Conservation (phyloP, 139 green algal species). For the Chlorokybus atmophyticus region DNA sequence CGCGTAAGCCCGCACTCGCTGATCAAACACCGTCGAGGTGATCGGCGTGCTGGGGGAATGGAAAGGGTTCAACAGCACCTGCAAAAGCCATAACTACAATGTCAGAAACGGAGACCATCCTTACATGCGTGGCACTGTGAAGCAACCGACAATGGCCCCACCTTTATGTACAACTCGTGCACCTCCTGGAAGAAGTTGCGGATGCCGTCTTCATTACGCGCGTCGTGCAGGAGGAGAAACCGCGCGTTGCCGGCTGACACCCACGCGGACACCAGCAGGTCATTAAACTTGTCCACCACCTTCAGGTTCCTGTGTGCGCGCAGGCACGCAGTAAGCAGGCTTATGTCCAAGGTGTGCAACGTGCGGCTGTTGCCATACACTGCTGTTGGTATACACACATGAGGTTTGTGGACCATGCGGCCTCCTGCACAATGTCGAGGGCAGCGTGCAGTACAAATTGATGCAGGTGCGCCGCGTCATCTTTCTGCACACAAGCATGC, state of each 20-base stretch:
- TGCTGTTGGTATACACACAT: constrained; percentile 33
- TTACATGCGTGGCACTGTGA: background rate
- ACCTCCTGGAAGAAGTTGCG: constrained; percentile 79
- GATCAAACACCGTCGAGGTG: constrained; percentile 19
- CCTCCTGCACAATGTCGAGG: constrained; percentile 83
- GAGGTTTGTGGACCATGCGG: constrained; percentile 58
- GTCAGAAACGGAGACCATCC: background rate
- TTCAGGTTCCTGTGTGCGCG: constrained; percentile 33
- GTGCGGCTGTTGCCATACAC: background rate
- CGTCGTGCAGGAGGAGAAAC: constrained; percentile 82
- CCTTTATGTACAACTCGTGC: constrained; percentile 64
- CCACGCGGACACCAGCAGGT: constrained; percentile 47
- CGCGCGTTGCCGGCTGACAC: constrained; percentile 38
- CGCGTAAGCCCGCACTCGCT: constrained; percentile 18
- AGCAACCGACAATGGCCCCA: constrained; percentile 18
- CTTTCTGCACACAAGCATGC: constrained; percentile 25
- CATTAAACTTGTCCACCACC: constrained; percentile 87
- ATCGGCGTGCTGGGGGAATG: constrained; percentile 17
- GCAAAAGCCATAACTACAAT: constrained; percentile 1
- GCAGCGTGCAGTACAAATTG: constrained; percentile 92
- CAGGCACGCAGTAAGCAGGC: no score
- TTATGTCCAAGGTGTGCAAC: background rate
- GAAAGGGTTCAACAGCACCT: constrained; percentile 27
- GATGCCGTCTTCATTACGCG: constrained; percentile 56
- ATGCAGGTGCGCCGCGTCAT: constrained; percentile 81